Base-by-base conservation (phyloP, 2,329 filamentous ascomycete genomes). In the Colletotrichum horii region DNA sequence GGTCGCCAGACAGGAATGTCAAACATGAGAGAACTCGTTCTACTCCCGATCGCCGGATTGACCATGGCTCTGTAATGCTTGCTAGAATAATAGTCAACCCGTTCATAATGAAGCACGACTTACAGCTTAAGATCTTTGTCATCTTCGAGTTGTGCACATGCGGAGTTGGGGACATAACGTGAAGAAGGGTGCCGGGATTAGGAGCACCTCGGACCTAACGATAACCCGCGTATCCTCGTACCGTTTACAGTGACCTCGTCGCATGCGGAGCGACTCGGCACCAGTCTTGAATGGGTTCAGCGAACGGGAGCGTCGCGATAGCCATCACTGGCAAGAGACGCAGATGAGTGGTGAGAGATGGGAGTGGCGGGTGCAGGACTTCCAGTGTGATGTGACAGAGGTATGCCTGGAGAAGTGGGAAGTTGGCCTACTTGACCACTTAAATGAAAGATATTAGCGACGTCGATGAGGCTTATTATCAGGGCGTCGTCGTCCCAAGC, bases 181-280 rank as follows among this genome's bases (percentile, higher is more conserved):
- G 43, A 52, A 22, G 6, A 22, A 52, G 43, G 43, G 43, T 11
- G 43, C 11, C 11, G 0, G 2, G n/a, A 52, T 22, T 2, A 52
- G n/a, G 43, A 22, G 0, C n/a, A 2, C n/a, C 22, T n/a, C 8
- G 0, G n/a, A 24, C 43, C 2, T 0, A 11, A n/a, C 43, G n/a
- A 24, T 52, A 22, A 22, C 43, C 43, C 6, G 0, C 11, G 43
- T 14, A 48, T 48, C 6, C 43, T 22, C 11, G n/a, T 52, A 14
- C 0, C 24, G 4, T 11, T 11, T 24, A 52, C 43, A 52, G n/a
- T 52, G 43, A 14, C 43, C 11, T 52, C 3, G n/a, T 52, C 1
- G 14, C 43, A 52, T 14, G 11, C 12, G 11, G 11, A 52, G 43
- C 43, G 43, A 6, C n/a, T 52, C 43, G 43, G 4, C 11, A n/a